Conservation (phyloP, 73 alveolate genomes). For the Paramecium primaurelia region DNA sequence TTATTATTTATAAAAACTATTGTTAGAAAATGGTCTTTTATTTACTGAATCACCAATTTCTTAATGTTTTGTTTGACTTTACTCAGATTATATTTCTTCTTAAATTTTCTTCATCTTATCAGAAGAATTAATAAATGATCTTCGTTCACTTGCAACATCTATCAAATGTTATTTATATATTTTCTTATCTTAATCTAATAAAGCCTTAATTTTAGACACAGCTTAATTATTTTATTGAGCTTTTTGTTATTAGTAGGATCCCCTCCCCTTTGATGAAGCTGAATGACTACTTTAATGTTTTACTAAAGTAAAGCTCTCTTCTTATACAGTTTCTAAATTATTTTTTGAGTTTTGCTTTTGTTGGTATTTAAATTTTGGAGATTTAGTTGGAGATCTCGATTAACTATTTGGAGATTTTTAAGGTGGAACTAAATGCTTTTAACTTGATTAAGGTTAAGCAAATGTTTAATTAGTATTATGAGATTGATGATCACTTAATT, state of each 20-base stretch:
- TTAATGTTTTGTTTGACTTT: neutral
- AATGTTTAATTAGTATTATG: slow-evolving; percentile 29
- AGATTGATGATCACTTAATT: neutral
- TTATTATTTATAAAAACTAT: neutral
- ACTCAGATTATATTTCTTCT: neutral
- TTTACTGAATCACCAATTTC: neutral
- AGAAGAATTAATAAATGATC: neutral
- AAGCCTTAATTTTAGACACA: slow-evolving; percentile 22
- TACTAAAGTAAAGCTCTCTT: neutral
- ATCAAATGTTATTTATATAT: neutral
- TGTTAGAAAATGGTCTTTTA: neutral
- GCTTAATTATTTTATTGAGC: neutral
- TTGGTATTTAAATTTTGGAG: slow-evolving; percentile 30
- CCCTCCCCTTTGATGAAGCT: neutral
- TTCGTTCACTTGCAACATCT: neutral
- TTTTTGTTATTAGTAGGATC: neutral
- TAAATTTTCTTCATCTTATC: neutral
- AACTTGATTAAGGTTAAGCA: slow-evolving; percentile 39
- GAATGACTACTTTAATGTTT: slow-evolving; percentile 4
- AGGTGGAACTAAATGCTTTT: neutral
- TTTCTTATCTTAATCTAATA: slow-evolving; percentile 9
- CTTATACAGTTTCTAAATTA: neutral
- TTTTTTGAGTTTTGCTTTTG: neutral
- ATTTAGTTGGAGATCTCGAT: neutral
- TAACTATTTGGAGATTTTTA: neutral